phyloP scores from a whole-genome alignment of 2,329 filamentous ascomycete species.

The Gnomoniopsis smithogilvyi region DNA sequence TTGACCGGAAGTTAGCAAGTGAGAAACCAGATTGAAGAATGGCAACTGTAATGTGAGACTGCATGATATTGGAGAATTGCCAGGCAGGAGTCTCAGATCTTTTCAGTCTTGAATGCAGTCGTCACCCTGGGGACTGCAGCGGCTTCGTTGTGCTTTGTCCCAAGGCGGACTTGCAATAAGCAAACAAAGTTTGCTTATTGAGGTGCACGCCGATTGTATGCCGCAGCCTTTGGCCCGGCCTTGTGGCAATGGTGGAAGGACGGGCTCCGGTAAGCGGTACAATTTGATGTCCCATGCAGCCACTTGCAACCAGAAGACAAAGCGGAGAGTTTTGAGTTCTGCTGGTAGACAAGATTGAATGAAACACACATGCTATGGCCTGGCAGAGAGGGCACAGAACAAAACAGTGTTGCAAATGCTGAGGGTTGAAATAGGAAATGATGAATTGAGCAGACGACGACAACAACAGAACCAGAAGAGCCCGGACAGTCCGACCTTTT shows the following conservation, averaged over 20 bases:
- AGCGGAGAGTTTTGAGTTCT: conserved; percentile 18
- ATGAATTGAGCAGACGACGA: conserved; percentile 18
- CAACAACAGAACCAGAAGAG: conserved; percentile 36
- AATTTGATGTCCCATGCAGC: conserved; percentile 18
- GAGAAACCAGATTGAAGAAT: background rate
- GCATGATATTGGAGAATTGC: conserved; percentile 19
- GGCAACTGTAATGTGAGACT: background rate
- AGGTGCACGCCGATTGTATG: conserved; percentile 35
- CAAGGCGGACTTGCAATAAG: conserved; percentile 2
- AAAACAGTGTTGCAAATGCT: conserved; percentile 10
- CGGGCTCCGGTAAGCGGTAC: conserved; percentile 52
- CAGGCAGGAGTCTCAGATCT: conserved; percentile 61
- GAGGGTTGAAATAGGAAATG: conserved; percentile 20
- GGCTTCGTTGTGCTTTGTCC: conserved; percentile 38
- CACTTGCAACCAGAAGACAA: conserved; percentile 7
- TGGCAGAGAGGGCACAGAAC: conserved; percentile 7
- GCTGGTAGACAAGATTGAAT: conserved; percentile 16
- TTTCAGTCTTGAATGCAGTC: conserved; percentile 62
- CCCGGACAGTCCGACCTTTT: conserved; percentile 43
- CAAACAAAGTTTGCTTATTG: conserved; percentile 7
- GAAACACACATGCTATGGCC: conserved; percentile 2
- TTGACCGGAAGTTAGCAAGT: conserved; percentile 7
- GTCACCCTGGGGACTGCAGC: conserved; percentile 48
- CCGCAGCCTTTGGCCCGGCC: conserved; percentile 59
- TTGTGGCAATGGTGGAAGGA: conserved; percentile 41